Evolutionary conservation across 345 rosid species (phyloP), one percentile per base, ranked within the genome.

Genomic region (Hypericum androsaemum): DNA sequence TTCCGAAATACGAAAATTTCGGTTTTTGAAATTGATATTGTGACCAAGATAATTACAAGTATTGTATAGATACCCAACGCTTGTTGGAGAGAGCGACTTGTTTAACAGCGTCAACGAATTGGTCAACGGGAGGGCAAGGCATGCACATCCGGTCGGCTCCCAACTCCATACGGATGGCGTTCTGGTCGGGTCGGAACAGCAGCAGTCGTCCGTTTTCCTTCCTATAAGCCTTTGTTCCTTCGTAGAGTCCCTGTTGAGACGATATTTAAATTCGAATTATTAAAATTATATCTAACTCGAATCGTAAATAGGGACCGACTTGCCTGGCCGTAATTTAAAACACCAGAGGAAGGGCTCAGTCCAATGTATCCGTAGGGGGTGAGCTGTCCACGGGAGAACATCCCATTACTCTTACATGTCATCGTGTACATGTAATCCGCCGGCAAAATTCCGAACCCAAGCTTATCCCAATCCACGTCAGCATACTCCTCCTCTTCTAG

Each of bases 81-180:
- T 37, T 51, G 54, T 51, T 51, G 10, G 54, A 39, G 41, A 51
- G 41, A n/a, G 54, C 13, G n/a, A 37, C 17, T 51, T 37, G 41
- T 12, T 51, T 51, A n/a, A 51, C 54, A 4, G 54, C 54, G 38
- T 51, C 54, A 35, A 51, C 54, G 41, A 51, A 51, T 10, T 51
- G 54, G 5, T 37, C 54, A 0, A 37, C 12, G 16, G 41, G 8
- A 2, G 54, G 54, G 3, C 41, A 35, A 5, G 54, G 40, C 54
- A 51, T 51, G 8, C 40, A 51, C 40, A 51, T 0, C 37, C 54
- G 11, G 41, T 51, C 41, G 7, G 42, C 54, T 7, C 54, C 54
- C 54, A 51, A 32, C 41, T 51, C 13, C 54, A 51, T 51, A 5
- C 54, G 13, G 12, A 51, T 5, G 5, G 54, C 54, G 13, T 51